Conservation (phyloP, 2,329 filamentous ascomycete genomes). For the Scedosporium aurantiacum region DNA sequence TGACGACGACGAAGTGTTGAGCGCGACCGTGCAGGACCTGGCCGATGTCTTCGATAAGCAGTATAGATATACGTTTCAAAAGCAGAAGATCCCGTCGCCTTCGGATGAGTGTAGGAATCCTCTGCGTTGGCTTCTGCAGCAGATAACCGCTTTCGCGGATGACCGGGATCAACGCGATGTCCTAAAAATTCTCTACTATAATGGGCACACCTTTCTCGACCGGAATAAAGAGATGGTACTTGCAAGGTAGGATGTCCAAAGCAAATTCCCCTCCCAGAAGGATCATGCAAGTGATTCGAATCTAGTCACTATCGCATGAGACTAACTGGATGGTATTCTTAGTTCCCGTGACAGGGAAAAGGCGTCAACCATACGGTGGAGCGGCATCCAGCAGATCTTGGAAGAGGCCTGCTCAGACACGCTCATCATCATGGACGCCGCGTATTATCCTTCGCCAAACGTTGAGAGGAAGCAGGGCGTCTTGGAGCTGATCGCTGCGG, state of each 20-base stretch:
- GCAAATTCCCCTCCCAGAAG: no score
- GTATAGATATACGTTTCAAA: slow-evolving; percentile 39
- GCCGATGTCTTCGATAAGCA: slow-evolving; percentile 37
- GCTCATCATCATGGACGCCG: slow-evolving; percentile 47
- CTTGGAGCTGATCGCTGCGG: slow-evolving; percentile 45
- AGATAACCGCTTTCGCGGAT: slow-evolving; percentile 41
- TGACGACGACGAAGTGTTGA: slow-evolving; percentile 30
- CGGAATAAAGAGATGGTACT: slow-evolving; percentile 46
- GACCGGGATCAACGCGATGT: slow-evolving; percentile 43
- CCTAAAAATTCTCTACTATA: slow-evolving; percentile 49
- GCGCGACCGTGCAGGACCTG: slow-evolving; percentile 32
- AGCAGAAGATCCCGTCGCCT: slow-evolving; percentile 37
- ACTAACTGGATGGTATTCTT: slow-evolving; percentile 3
- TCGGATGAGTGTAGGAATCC: slow-evolving; percentile 36
- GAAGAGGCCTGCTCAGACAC: slow-evolving; percentile 46
- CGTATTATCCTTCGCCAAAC: slow-evolving; percentile 43
- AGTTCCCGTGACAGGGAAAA: slow-evolving; percentile 37
- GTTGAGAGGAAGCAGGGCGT: slow-evolving; percentile 41
- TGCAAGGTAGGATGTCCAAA: slow-evolving; percentile 32
- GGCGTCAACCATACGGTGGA: slow-evolving; percentile 41
- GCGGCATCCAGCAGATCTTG: slow-evolving; percentile 42
- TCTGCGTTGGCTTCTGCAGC: slow-evolving; percentile 41
- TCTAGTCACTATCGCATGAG: no score
- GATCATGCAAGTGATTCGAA: no score
- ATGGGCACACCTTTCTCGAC: slow-evolving; percentile 42